Evolutionary conservation across 768 basidiomycete species (phyloP), one percentile per base, ranked within the genome.

Genomic region (Mycena maculata): DNA sequence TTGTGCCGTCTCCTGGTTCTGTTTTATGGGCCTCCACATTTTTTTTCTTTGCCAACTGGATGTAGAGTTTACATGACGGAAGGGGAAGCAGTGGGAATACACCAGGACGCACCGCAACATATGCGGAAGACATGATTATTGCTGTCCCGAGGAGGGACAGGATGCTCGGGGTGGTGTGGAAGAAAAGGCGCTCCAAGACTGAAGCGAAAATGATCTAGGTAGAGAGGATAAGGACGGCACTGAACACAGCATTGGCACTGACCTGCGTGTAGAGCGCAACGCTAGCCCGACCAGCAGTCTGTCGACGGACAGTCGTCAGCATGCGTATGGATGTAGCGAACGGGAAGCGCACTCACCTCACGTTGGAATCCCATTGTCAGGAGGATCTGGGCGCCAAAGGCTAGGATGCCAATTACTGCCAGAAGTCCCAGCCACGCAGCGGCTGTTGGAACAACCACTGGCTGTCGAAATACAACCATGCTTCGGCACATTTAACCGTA

Each of bases 81-180:
- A 33, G 15, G 16, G 4, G 13, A 10, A 20, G 20, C 11, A 23
- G 22, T 9, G 8, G 16, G 27, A 16, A 27, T 22, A 41, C 13
- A 12, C 38, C 41, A 42, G 56, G 49, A 76, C 86, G 67, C 76
- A 93, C 90, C 11, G 87, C 90, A 36, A 90, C 86, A 74, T 87
- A 92, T 27, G 92, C 92, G 12, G 87, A 84, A 2, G 79, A 69
- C 39, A 93, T 76, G 69, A 94, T 94, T 63, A 93, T 86, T 6
- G 80, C 47, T 1, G 88, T 88, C 1, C 94, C 94, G 12, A 88
- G 70, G 6, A 89, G 73, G 4, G 90, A 91, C 30, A 91, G 78
- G 2, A 81, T 68, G 1, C 90, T 85, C 0, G 92, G 92, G 7
- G 80, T 75, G 1, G 83, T 83, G 48, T 87, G 55, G 76, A 94